Base-by-base conservation (phyloP, 2,329 filamentous ascomycete genomes). In the Colletotrichum caudatum region DNA sequence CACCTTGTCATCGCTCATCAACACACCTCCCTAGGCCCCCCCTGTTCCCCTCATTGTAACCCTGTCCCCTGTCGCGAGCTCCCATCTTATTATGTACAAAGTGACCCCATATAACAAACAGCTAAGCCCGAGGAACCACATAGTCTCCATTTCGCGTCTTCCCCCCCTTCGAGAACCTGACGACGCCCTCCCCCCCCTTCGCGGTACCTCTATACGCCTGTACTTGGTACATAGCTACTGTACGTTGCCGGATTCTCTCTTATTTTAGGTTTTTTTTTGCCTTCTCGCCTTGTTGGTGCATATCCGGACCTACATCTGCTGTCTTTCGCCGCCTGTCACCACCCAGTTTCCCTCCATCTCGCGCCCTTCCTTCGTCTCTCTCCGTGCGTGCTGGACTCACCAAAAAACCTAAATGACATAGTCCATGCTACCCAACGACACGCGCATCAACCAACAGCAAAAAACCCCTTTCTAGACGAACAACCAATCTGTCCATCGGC, bases 391-490 rank as follows among this genome's bases (percentile, higher is more conserved):
- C 81, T 82, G 82, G 83, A 78, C 77, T 74, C 74, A 71, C 78
- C 81, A 83, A 29, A 29, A 29, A 83, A 83, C 83, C 80, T 82
- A 82, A 81, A 76, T 80, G 78, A 80, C 78, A 81, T 79, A 78
- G 77, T 80, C 77, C 76, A 83, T 83, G 82, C 83, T 82, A 78
- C 78, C 75, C 78, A 75, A 78, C 78, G 74, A 78, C 75, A 80
- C 77, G 77, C 74, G 76, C 75, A 74, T 41, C 66, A 74, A 69
- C 71, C 64, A 70, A n/a, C n/a, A n/a, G n/a, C n/a, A n/a, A n/a
- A 73, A 37, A 74, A 37, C 61, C 74, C 61, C 74, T 81, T 78
- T 60, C 80, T 81, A 83, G 81, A 82, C 76, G 78, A 78, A 78
- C 77, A 8, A 74, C 74, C 74, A 72, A 69, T 69, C 68, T 76